These are phyloP conservation scores for Plasmodium coatneyi DNA, from an alignment of 169 alveolate genomes.

Conservation along the genomic window DNA sequence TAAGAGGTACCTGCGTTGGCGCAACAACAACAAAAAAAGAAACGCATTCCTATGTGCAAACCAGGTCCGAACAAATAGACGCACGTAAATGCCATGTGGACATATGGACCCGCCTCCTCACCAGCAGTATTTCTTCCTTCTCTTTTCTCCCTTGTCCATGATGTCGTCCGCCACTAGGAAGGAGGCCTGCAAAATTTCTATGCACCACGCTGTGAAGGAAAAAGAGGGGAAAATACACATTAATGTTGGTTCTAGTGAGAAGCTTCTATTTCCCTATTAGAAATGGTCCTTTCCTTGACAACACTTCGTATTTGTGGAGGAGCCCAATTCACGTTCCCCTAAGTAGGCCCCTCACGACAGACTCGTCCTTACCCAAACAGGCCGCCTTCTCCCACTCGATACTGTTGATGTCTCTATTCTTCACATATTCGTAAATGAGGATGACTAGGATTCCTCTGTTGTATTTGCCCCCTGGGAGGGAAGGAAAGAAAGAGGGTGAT, in stretches of 20 bases:
- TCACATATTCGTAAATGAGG: slow-evolving; percentile 66
- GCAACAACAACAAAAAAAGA: neutral
- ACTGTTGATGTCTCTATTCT: slow-evolving; percentile 64
- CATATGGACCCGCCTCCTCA: neutral
- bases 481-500: neutral
- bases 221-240: neutral
- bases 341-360: neutral
- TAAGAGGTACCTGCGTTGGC: slow-evolving; percentile 78
- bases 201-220: slow-evolving; percentile 82
- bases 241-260: neutral
- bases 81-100: neutral
- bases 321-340: neutral
- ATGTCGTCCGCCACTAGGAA: slow-evolving; percentile 87
- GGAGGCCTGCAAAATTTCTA: slow-evolving; percentile 84
- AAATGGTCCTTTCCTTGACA: neutral
- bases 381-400: slow-evolving; percentile 71
- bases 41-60: neutral
- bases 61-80: neutral
- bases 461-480: slow-evolving; percentile 40
- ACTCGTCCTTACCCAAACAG: slow-evolving; percentile 12
- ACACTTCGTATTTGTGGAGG: neutral
- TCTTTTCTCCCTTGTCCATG: slow-evolving; percentile 83
- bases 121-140: slow-evolving; percentile 85
- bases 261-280: neutral
- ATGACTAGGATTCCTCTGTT: slow-evolving; percentile 61